A percentile compares a stretch with the other conserved stretches of the same genome.
phyloP scores from a whole-genome alignment of 768 basidiomycete genomes.

The Naganishia vishniacii region DNA sequence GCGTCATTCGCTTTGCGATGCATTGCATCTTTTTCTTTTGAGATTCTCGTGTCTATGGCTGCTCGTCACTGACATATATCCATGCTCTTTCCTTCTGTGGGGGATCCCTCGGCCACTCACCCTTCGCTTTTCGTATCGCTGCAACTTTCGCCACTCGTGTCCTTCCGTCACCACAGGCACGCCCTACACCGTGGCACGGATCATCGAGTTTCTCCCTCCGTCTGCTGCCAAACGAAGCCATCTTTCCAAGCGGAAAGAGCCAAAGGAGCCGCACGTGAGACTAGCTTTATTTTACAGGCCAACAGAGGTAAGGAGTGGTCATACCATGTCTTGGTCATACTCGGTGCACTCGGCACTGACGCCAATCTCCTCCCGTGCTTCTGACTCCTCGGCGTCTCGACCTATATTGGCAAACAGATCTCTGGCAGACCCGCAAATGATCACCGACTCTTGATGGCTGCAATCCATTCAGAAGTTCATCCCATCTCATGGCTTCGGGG shows the following conservation, averaged over 20 bases:
- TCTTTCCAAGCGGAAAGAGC: constrained; percentile 26
- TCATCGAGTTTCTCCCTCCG: constrained; percentile 91
- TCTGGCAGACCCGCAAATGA: constrained; percentile 85
- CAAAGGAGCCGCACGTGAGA: constrained; percentile 59
- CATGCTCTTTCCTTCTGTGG: background rate
- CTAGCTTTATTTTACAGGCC: constrained; percentile 96
- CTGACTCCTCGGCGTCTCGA: too few relatives aligned
- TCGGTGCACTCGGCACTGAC: background rate
- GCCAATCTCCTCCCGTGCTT: background rate
- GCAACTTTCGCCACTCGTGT: background rate
- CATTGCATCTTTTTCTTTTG: background rate
- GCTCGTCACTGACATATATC: background rate
- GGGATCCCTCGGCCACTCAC: background rate
- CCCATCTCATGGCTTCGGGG: constrained; percentile 89
- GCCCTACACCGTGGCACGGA: constrained; percentile 89
- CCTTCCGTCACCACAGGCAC: constrained; percentile 54
- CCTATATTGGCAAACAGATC: too few relatives aligned
- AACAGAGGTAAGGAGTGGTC: constrained; percentile 56
- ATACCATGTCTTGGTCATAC: background rate
- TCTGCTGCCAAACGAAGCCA: constrained; percentile 57
- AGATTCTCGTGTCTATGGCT: background rate
- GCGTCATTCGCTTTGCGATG: constrained; percentile 1
- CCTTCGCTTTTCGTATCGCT: background rate
- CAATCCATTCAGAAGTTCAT: constrained; percentile 93
- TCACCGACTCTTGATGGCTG: constrained; percentile 83